A percentile compares a stretch with the other conserved stretches of the same genome.
Evolutionary conservation across 495 filamentous ascomycete genomes (phyloP).

Genomic region (Staphylotrichum longicolle): DNA sequence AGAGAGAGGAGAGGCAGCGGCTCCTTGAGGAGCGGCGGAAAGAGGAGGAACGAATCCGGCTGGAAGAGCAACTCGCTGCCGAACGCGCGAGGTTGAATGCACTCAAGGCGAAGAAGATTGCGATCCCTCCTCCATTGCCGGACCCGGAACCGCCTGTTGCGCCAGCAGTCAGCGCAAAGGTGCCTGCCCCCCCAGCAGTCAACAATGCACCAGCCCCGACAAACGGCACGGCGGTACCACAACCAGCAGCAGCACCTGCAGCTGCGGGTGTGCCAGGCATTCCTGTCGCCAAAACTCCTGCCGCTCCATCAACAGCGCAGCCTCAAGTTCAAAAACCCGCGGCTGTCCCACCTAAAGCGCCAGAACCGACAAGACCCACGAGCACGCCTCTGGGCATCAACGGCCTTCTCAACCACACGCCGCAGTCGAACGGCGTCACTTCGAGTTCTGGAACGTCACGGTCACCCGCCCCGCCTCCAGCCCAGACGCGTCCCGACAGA

Average conservation of each 20-base stretch:
- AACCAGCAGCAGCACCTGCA: conserved; percentile 1
- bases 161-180: conserved; percentile 16
- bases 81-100: conserved; percentile 45
- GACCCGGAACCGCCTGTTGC: conserved; percentile 28
- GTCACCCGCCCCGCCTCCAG: background rate
- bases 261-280: conserved; percentile 1
- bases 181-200: background rate
- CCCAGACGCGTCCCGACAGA: conserved; percentile 34
- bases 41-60: conserved; percentile 54
- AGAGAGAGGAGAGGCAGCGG: conserved; percentile 46
- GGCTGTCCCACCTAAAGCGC: background rate
- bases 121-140: conserved; percentile 41
- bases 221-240: conserved; percentile 16
- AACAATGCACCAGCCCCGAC: conserved; percentile 9
- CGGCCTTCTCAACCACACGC: conserved; percentile 7
- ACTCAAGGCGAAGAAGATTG: conserved; percentile 43
- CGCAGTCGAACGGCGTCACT: conserved; percentile 17
- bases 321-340: conserved; percentile 3
- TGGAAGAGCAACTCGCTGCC: conserved; percentile 40
- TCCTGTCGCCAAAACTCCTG: background rate
- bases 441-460: background rate
- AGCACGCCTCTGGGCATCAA: conserved; percentile 8
- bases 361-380: conserved; percentile 4
- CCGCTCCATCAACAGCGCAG: conserved; percentile 5
- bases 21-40: conserved; percentile 48